Percentiles rank a stretch among this genome's conserved stretches.
These are phyloP conservation scores for Backusella macrospora DNA, from an alignment of 192 early-diverging fungal species.

Conservation along the genomic window DNA sequence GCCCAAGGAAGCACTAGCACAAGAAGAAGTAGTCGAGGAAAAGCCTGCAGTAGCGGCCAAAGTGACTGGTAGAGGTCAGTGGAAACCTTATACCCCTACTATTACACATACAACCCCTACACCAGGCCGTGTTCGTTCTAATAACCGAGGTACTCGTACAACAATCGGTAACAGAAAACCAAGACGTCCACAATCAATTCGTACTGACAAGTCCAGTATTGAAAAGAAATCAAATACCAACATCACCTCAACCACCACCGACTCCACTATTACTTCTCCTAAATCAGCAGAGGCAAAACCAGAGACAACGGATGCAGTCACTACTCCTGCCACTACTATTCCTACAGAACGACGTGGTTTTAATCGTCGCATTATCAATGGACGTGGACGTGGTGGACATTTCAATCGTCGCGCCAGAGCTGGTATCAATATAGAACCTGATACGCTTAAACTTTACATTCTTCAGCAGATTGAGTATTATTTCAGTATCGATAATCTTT, in stretches of 20 bases:
- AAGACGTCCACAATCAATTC: constrained; percentile 17
- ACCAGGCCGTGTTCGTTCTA: constrained; percentile 34
- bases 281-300: neutral
- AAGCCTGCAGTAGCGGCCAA: constrained; percentile 27
- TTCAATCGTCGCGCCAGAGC: neutral
- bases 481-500: constrained; percentile 96
- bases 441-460: constrained; percentile 58
- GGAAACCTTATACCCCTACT: constrained; percentile 52
- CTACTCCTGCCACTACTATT: neutral
- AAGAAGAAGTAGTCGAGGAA: constrained; percentile 19
- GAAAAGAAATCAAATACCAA: constrained; percentile 19
- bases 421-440: constrained; percentile 39
- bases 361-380: constrained; percentile 13
- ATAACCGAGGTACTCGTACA: constrained; percentile 1
- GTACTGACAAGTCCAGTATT: neutral
- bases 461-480: constrained; percentile 88
- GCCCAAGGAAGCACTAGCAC: constrained; percentile 31
- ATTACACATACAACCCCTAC: constrained; percentile 57
- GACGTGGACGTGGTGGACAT: constrained; percentile 32
- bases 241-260: neutral
- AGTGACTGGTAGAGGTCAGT: constrained; percentile 52
- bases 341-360: constrained; percentile 17
- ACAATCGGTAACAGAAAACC: constrained; percentile 34
- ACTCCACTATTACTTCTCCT: neutral
- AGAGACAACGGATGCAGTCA: neutral